These are phyloP conservation scores for Xylariales sp. DNA, from an alignment of 2,329 filamentous ascomycete genomes.

Conservation along the genomic window DNA sequence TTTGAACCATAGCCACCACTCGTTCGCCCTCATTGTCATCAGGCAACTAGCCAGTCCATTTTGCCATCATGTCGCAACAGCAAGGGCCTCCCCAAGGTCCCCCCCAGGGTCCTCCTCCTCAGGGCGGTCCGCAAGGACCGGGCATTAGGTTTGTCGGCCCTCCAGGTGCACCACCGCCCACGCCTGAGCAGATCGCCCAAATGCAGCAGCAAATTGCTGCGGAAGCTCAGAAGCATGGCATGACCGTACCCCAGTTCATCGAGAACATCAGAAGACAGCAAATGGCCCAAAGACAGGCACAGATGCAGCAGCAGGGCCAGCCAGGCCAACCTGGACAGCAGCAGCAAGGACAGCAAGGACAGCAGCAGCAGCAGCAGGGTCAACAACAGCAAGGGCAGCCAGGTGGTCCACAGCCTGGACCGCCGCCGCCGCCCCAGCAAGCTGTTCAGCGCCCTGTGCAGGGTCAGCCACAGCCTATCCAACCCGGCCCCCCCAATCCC, in stretches of 20 bases:
- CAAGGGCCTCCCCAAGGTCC: constrained; percentile 4
- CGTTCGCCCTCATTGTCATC: background rate
- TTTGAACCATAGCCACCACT: no score
- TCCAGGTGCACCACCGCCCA: constrained; percentile 47
- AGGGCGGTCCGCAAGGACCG: constrained; percentile 1
- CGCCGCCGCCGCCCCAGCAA: constrained; percentile 25
- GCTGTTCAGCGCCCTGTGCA: constrained; percentile 32
- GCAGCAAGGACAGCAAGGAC: constrained; percentile 20
- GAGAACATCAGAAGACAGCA: constrained; percentile 60
- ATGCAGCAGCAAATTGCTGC: constrained; percentile 80
- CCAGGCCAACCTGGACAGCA: constrained; percentile 31
- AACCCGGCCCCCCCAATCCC: constrained; percentile 79
- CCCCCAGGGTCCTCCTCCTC: background rate
- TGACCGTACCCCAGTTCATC: constrained; percentile 82
- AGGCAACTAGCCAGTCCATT: background rate
- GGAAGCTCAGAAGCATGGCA: constrained; percentile 79
- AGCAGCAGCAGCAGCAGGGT: constrained; percentile 23
- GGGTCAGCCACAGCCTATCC: constrained; percentile 62
- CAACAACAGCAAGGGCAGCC: constrained; percentile 19
- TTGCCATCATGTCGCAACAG: background rate
- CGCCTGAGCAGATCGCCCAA: constrained; percentile 77
- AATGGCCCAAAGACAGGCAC: constrained; percentile 22
- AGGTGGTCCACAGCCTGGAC: constrained; percentile 26
- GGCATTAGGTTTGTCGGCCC: constrained; percentile 26
- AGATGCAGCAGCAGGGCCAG: constrained; percentile 35